Percentiles rank a stretch among this genome's conserved stretches.
phyloP scores from a whole-genome alignment of 2,329 filamentous ascomycete genomes.

The Zelopaecilomyces penicillatus region DNA sequence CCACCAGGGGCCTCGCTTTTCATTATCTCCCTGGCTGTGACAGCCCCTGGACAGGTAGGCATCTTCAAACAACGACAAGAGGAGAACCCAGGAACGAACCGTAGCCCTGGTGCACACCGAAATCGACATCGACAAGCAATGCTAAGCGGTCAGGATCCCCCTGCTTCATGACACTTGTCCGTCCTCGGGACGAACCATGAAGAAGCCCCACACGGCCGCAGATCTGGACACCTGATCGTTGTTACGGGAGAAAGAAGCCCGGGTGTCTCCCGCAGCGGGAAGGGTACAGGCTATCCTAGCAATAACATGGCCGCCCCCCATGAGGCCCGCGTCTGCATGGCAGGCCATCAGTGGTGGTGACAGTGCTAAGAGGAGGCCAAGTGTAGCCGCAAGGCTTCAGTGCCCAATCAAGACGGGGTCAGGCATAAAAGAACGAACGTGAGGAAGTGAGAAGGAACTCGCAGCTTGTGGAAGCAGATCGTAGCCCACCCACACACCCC shows the following conservation, averaged over 20 bases:
- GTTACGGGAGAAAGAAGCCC: conserved; percentile 4
- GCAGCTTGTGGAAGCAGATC: background rate
- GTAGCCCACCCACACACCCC: background rate
- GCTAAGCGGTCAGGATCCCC: conserved; percentile 21
- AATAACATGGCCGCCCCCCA: conserved; percentile 18
- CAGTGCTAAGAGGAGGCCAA: conserved; percentile 3
- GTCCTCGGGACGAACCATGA: conserved; percentile 29
- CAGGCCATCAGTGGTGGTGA: conserved; percentile 4
- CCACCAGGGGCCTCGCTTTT: no score
- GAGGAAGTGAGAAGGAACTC: background rate
- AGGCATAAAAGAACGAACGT: background rate
- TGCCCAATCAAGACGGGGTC: conserved; percentile 12
- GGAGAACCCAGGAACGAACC: conserved; percentile 17
- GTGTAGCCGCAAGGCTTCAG: conserved; percentile 2
- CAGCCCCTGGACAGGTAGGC: no score
- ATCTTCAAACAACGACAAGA: no score
- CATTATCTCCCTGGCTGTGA: no score
- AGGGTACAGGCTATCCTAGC: conserved; percentile 17
- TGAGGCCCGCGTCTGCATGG: conserved; percentile 12
- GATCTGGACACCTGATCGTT: conserved; percentile 25
- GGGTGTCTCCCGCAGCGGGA: conserved; percentile 18
- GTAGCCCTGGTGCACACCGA: conserved; percentile 28
- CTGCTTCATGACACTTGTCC: conserved; percentile 29
- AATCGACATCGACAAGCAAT: conserved; percentile 19
- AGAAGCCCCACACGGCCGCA: conserved; percentile 32